Percentiles rank a stretch among this genome's conserved stretches.
These are phyloP conservation scores for Russula lepida DNA, from an alignment of 768 basidiomycete genomes.

Conservation along the genomic window DNA sequence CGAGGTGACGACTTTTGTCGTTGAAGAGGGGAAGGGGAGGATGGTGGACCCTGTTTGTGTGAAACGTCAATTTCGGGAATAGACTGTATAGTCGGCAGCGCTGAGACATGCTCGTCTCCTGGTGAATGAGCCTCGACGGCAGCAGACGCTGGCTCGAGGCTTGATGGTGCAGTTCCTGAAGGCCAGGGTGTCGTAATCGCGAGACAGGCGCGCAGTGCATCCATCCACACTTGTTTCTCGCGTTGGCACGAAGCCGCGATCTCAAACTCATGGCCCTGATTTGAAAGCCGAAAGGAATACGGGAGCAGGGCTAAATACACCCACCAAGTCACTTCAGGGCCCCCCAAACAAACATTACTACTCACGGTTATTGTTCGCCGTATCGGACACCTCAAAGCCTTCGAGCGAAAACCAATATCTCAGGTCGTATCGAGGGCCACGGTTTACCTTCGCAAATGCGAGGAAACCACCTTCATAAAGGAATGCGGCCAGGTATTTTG, in stretches of 20 bases:
- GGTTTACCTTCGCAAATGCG: constrained; percentile 81
- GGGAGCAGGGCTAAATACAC: constrained; percentile 58
- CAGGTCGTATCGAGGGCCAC: constrained; percentile 70
- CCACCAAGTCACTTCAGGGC: background rate
- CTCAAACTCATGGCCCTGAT: constrained; percentile 43
- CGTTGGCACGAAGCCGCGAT: constrained; percentile 74
- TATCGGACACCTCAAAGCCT: constrained; percentile 62
- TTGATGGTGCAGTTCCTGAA: constrained; percentile 55
- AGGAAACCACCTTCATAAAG: constrained; percentile 82
- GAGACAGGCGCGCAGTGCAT: constrained; percentile 49
- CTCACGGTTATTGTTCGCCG: constrained; percentile 68
- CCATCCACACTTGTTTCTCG: constrained; percentile 86
- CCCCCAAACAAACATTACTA: constrained; percentile 10
- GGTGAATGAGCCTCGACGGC: constrained; percentile 14
- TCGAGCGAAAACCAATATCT: constrained; percentile 80
- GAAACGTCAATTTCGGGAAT: constrained; percentile 25
- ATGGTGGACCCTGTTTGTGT: background rate
- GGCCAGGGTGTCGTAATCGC: constrained; percentile 37
- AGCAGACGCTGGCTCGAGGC: constrained; percentile 35
- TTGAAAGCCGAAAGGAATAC: constrained; percentile 30
- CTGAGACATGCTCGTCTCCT: constrained; percentile 4
- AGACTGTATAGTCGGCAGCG: constrained; percentile 29
- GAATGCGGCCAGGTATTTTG: constrained; percentile 84
- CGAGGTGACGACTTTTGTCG: constrained; percentile 7
- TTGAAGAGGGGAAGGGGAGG: constrained; percentile 1